Evolutionary conservation across 176 grass and related monocot genomes (phyloP).

Genomic region (Ampelocalamus luodianensis): DNA sequence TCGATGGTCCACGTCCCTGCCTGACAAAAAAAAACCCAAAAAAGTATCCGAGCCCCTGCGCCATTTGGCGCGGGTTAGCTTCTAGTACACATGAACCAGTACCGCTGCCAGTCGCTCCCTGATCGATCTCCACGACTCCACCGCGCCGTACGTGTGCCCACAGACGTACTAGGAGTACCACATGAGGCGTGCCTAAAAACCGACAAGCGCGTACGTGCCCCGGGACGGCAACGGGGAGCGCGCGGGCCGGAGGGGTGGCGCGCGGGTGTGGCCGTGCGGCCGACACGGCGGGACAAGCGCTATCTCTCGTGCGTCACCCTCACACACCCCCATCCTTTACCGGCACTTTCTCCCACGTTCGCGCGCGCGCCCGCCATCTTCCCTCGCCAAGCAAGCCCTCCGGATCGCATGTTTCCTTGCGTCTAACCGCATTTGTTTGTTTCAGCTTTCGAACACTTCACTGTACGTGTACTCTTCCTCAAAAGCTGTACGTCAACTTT

Average conservation of each 20-base stretch:
- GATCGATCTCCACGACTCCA: neutral
- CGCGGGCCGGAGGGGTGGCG: neutral
- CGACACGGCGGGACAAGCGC: slow-evolving; percentile 51
- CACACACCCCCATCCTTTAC: neutral
- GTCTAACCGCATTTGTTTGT: slow-evolving; percentile 25
- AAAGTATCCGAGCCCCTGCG: too few species aligned
- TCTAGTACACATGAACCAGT: too few species aligned
- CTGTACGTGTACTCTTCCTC: neutral
- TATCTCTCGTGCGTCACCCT: slow-evolving; percentile 10
- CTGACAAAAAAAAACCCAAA: too few species aligned
- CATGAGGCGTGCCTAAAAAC: neutral
- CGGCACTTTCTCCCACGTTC: slow-evolving; percentile 33
- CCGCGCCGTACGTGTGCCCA: neutral
- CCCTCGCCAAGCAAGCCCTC: slow-evolving; percentile 14
- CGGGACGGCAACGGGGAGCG: neutral
- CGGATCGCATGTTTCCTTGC: slow-evolving; percentile 16
- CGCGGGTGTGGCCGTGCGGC: slow-evolving; percentile 12
- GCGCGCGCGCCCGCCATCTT: neutral
- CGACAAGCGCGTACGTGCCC: slow-evolving; percentile 9
- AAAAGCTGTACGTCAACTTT: slow-evolving; percentile 6
- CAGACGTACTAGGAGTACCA: neutral
- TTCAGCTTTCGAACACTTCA: neutral
- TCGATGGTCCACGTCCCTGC: too few species aligned
- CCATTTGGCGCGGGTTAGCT: too few species aligned
- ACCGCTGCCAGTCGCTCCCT: neutral